Evolutionary conservation across 2,329 filamentous ascomycete species (phyloP).

Genomic region (Periconia digitata): DNA sequence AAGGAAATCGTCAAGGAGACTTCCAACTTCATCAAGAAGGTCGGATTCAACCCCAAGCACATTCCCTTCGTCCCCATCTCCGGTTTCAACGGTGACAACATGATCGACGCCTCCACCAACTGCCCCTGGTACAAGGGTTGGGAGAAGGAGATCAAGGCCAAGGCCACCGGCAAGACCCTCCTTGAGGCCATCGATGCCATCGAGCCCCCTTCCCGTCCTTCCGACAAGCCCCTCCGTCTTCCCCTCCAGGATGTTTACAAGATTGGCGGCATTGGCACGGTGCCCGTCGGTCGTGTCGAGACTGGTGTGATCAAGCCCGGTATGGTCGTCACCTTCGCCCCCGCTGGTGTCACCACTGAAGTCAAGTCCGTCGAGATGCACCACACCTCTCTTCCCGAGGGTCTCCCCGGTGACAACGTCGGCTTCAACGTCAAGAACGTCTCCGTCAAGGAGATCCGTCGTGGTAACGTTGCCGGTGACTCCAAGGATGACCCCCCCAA

Average conservation of each 20-base stretch:
- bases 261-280: conserved; percentile 99
- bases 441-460: conserved; percentile 99
- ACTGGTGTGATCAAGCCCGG: conserved; percentile 86
- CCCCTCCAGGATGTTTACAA: conserved; percentile 99
- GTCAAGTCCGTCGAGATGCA: conserved; percentile 99
- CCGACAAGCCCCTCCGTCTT: conserved; percentile 99
- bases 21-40: conserved; percentile 99
- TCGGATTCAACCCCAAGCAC: conserved; percentile 99
- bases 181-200: conserved; percentile 98
- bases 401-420: conserved; percentile 99
- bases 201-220: conserved; percentile 86
- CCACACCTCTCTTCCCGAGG: conserved; percentile 97
- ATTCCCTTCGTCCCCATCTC: conserved; percentile 99
- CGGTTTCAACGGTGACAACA: conserved; percentile 99
- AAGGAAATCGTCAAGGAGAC: conserved; percentile 99
- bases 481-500: conserved; percentile 98
- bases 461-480: conserved; percentile 99
- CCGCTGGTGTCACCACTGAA: conserved; percentile 99
- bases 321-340: conserved; percentile 98
- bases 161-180: conserved; percentile 92
- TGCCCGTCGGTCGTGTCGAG: conserved; percentile 99
- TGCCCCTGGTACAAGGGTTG: conserved; percentile 99
- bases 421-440: conserved; percentile 99
- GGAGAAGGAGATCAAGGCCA: conserved; percentile 97
- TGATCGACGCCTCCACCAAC: conserved; percentile 87